These are phyloP conservation scores for Leccinum subrobustum DNA, from an alignment of 1,284 basidiomycete genomes.

Conservation along the genomic window DNA sequence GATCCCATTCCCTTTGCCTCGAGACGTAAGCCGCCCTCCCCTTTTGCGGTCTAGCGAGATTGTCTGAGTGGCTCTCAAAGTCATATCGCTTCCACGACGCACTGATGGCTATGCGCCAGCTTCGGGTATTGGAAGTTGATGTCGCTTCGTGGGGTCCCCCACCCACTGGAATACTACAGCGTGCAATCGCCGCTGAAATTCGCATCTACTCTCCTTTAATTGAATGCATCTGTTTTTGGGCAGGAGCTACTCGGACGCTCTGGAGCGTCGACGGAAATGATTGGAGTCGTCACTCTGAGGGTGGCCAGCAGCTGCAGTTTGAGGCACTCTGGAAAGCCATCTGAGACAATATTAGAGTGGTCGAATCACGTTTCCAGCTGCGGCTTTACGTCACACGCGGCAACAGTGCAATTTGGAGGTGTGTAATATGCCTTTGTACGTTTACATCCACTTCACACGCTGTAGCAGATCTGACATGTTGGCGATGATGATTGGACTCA, in stretches of 20 bases:
- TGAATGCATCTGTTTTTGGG: constrained; percentile 33
- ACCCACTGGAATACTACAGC: constrained; percentile 24
- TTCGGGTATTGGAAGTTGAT: constrained; percentile 30
- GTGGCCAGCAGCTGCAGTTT: constrained; percentile 28
- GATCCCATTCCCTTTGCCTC: constrained; percentile 33
- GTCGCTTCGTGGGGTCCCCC: constrained; percentile 30
- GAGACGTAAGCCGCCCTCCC: constrained; percentile 25
- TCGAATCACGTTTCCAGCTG: constrained; percentile 17
- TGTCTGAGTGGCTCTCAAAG: constrained; percentile 24
- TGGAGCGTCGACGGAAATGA: constrained; percentile 37
- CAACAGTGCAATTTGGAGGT: constrained; percentile 22
- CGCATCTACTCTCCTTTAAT: constrained; percentile 30
- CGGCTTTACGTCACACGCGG: constrained; percentile 29
- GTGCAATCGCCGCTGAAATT: constrained; percentile 33
- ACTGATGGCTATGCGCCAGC: constrained; percentile 30
- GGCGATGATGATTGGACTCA: constrained; percentile 17
- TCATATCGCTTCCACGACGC: constrained; percentile 27
- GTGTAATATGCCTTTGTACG: constrained; percentile 27
- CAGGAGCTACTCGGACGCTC: constrained; percentile 27
- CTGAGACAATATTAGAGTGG: constrained; percentile 13
- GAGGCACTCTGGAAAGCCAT: constrained; percentile 31
- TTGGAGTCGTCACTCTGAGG: constrained; percentile 29
- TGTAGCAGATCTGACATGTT: constrained; percentile 20
- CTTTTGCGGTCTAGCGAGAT: constrained; percentile 8
- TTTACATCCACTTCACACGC: constrained; percentile 20